Conservation (phyloP, 306 rosid genomes). For the Heteromeles arbutifolia region DNA sequence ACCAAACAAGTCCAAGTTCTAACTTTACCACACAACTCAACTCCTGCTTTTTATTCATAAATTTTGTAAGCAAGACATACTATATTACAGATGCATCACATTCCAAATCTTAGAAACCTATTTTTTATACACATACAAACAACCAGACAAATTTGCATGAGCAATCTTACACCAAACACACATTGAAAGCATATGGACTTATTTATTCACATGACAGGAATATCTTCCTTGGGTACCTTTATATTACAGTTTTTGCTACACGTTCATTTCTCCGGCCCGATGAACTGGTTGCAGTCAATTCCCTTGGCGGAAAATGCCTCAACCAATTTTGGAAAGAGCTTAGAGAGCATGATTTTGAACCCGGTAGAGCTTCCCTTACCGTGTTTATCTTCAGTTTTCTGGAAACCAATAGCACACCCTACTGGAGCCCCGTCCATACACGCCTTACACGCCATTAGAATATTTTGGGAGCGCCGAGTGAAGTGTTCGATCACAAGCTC, state of each 20-base stretch:
- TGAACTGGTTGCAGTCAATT: conserved; percentile 60
- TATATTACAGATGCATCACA: neutral
- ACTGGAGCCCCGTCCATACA: conserved; percentile 75
- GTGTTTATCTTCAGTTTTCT: conserved; percentile 29
- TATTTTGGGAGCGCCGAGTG: conserved; percentile 35
- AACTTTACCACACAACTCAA: conserved; percentile 10
- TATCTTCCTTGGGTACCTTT: conserved; percentile 19
- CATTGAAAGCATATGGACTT: conserved; percentile 24
- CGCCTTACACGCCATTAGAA: conserved; percentile 66
- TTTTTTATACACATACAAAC: neutral
- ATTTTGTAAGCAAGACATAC: neutral
- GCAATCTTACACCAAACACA: conserved; percentile 11
- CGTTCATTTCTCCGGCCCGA: conserved; percentile 29
- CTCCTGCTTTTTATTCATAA: neutral
- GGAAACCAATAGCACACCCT: conserved; percentile 44
- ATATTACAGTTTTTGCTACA: conserved; percentile 3
- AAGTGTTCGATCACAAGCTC: conserved; percentile 77
- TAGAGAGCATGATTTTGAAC: conserved; percentile 82
- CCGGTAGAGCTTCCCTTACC: conserved; percentile 67
- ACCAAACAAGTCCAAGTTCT: neutral
- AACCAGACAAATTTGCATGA: neutral
- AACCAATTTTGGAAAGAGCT: conserved; percentile 72
- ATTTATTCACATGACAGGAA: conserved; percentile 22
- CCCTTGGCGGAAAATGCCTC: conserved; percentile 69
- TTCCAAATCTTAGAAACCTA: neutral